These are phyloP conservation scores for Desmodesmus armatus DNA, from an alignment of 139 green algal species.

Conservation along the genomic window DNA sequence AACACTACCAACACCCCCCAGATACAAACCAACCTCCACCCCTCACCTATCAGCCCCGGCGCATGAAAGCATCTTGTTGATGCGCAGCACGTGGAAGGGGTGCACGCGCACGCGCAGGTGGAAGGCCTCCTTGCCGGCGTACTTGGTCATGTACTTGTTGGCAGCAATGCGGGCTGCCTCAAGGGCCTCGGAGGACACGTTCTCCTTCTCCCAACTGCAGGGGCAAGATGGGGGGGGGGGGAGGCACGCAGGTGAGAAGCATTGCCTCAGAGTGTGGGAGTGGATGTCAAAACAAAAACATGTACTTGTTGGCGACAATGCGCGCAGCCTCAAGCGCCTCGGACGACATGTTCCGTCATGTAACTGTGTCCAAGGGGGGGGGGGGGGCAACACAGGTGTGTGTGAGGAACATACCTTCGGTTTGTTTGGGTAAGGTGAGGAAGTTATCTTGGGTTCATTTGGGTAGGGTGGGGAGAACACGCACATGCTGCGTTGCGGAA, in stretches of 20 bases:
- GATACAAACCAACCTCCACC: too few relatives aligned
- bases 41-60: constrained; percentile 98
- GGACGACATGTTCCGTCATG: constrained; percentile 90
- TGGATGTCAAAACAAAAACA: constrained; percentile 72
- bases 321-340: constrained; percentile 97
- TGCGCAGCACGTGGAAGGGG: constrained; percentile 99
- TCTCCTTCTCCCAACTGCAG: constrained; percentile 89
- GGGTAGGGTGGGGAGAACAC: too few relatives aligned
- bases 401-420: too few relatives aligned
- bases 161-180: constrained; percentile 97
- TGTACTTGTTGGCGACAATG: constrained; percentile 99
- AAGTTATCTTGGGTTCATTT: too few relatives aligned
- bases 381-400: too few relatives aligned
- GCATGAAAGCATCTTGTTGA: constrained; percentile 99
- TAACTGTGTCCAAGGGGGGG: too few relatives aligned
- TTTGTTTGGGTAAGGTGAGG: too few relatives aligned
- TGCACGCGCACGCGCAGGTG: constrained; percentile 98
- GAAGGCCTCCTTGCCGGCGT: constrained; percentile 98
- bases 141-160: constrained; percentile 99
- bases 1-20: constrained; percentile 91
- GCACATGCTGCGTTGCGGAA: too few relatives aligned
- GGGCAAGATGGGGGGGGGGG: background rate
- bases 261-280: background rate
- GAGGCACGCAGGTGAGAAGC: background rate
- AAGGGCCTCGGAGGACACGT: constrained; percentile 87